These are phyloP conservation scores for Monoraphidium neglectum DNA, from an alignment of 139 green algal species.

Conservation along the genomic window DNA sequence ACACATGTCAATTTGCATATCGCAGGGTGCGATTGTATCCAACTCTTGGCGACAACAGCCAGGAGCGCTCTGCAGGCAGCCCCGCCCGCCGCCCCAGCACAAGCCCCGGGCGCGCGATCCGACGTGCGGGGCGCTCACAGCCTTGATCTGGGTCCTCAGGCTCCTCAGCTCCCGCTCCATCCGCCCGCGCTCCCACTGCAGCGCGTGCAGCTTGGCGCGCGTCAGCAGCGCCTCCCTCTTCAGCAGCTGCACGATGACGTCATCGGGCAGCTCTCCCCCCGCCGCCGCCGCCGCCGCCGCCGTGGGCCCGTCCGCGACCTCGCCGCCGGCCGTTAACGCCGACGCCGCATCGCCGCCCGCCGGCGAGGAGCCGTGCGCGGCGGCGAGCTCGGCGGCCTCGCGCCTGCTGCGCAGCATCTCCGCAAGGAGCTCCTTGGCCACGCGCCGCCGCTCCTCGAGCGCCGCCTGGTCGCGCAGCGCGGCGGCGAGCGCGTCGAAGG, in stretches of 20 bases:
- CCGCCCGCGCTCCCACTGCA: constrained; percentile 65
- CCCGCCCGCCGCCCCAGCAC: neutral
- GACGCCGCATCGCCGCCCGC: constrained; percentile 15
- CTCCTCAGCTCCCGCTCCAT: constrained; percentile 39
- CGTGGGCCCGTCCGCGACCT: neutral
- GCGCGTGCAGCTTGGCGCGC: constrained; percentile 76
- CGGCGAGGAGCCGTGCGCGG: constrained; percentile 51
- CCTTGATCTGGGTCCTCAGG: constrained; percentile 13
- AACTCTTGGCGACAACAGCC: too few relatives aligned
- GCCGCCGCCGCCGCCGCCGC: neutral
- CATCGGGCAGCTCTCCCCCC: constrained; percentile 45
- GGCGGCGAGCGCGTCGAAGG: constrained; percentile 37
- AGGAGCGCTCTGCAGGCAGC: too few relatives aligned
- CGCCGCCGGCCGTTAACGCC: neutral
- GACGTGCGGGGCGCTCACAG: too few relatives aligned
- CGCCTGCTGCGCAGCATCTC: constrained; percentile 73
- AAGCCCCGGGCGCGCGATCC: neutral
- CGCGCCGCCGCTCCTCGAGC: constrained; percentile 55
- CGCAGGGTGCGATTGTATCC: too few relatives aligned
- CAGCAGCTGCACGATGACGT: constrained; percentile 71
- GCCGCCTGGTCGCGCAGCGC: constrained; percentile 66
- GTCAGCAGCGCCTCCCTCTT: constrained; percentile 79
- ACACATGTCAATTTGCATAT: neutral
- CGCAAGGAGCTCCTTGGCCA: constrained; percentile 65
- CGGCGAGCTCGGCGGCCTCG: constrained; percentile 56